Conservation (phyloP, 495 filamentous ascomycete species). For the Aeminium ludgeri region DNA sequence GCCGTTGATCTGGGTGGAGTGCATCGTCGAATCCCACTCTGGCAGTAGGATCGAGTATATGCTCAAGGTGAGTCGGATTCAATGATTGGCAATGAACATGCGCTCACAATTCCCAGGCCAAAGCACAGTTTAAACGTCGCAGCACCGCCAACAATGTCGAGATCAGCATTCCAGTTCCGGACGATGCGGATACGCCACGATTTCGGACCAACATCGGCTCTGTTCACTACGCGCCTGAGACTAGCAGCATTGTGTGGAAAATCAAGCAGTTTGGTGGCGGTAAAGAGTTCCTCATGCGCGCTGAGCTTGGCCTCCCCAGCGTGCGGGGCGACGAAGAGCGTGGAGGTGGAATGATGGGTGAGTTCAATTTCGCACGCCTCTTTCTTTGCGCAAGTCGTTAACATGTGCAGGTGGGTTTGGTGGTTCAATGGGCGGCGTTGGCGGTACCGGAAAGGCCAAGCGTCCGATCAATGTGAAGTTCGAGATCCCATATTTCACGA, state of each 20-base stretch:
- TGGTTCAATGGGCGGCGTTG: constrained; percentile 71
- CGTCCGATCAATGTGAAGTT: constrained; percentile 97
- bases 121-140: constrained; percentile 94
- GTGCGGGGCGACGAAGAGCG: constrained; percentile 94
- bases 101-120: constrained; percentile 36
- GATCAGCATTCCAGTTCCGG: constrained; percentile 90
- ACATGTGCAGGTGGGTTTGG: constrained; percentile 49
- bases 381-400: not conserved
- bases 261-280: constrained; percentile 98
- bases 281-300: constrained; percentile 98
- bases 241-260: constrained; percentile 97
- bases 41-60: constrained; percentile 95
- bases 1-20: constrained; percentile 97
- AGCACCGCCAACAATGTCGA: constrained; percentile 98
- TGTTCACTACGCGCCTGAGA: constrained; percentile 97
- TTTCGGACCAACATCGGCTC: constrained; percentile 96
- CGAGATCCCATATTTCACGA: constrained; percentile 99
- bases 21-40: constrained; percentile 86
- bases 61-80: constrained; percentile 49
- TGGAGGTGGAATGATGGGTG: constrained; percentile 79
- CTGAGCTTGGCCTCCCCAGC: constrained; percentile 86
- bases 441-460: constrained; percentile 61
- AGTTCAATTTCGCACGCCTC: not conserved
- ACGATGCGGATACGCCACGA: constrained; percentile 89
- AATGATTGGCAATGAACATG: not conserved